Percentiles rank a stretch among this genome's conserved stretches.
phyloP scores from a whole-genome alignment of 2,329 filamentous ascomycete species.

The Colletotrichum costaricense region DNA sequence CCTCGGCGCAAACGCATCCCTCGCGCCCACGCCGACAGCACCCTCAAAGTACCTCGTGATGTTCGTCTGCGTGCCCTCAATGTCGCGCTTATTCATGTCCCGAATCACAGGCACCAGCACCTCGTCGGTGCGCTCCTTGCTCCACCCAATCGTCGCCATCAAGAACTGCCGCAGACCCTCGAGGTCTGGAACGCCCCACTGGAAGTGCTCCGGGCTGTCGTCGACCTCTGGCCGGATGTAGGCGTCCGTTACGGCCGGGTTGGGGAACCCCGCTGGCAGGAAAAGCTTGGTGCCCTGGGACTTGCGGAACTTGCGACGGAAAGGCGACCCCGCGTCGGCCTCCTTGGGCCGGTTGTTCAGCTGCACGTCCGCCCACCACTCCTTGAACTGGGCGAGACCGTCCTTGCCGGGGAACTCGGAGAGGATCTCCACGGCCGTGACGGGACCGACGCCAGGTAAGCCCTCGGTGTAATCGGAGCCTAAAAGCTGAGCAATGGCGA shows the following conservation, averaged over 20 bases:
- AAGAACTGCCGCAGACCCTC: conserved; percentile 86
- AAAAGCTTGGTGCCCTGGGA: conserved; percentile 86
- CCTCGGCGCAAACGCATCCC: conserved; percentile 76
- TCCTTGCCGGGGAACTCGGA: conserved; percentile 80
- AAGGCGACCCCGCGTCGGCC: conserved; percentile 69
- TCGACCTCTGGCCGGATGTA: conserved; percentile 92
- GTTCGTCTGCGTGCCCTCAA: conserved; percentile 94
- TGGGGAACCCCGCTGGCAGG: conserved; percentile 83
- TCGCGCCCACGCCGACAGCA: conserved; percentile 73
- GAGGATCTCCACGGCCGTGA: conserved; percentile 93
- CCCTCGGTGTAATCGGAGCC: conserved; percentile 97
- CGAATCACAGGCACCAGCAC: conserved; percentile 94
- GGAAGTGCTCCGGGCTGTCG: conserved; percentile 79
- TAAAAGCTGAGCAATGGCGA: conserved; percentile 88
- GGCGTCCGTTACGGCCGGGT: conserved; percentile 80
- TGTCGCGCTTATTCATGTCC: conserved; percentile 90
- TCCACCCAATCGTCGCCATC: conserved; percentile 94
- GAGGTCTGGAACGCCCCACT: conserved; percentile 96
- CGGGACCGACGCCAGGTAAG: conserved; percentile 88
- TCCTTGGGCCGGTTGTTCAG: conserved; percentile 70
- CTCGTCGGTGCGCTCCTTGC: conserved; percentile 90
- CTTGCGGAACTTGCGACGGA: conserved; percentile 88
- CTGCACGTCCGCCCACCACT: conserved; percentile 90
- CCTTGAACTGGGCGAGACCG: conserved; percentile 79
- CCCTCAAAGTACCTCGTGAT: conserved; percentile 95